phyloP scores from a whole-genome alignment of 192 early-diverging fungal species.

The Linnemannia elongata region DNA sequence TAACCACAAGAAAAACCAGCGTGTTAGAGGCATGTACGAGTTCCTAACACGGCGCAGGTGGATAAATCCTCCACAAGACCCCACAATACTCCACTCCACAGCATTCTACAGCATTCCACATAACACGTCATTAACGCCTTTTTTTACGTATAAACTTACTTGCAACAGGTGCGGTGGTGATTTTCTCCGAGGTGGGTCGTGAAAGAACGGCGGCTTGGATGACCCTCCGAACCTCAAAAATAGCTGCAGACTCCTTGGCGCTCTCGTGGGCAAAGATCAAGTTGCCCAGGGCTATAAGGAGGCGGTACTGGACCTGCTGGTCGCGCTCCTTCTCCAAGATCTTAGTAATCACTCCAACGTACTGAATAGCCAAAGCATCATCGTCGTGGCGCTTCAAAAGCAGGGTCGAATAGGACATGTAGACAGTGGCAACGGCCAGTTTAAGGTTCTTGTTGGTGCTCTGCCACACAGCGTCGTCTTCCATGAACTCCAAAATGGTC shows the following conservation, averaged over 20 bases:
- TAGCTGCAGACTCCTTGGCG: constrained; percentile 49
- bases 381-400: constrained; percentile 57
- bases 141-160: constrained; percentile 32
- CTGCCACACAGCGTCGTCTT: constrained; percentile 50
- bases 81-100: no score
- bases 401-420: constrained; percentile 63
- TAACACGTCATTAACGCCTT: background rate
- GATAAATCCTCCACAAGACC: background rate
- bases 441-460: constrained; percentile 56
- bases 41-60: no score
- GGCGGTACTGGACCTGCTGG: constrained; percentile 71
- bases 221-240: constrained; percentile 37
- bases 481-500: constrained; percentile 36
- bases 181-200: constrained; percentile 43
- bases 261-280: constrained; percentile 64
- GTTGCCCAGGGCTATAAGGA: constrained; percentile 74
- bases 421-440: constrained; percentile 50
- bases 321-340: constrained; percentile 70
- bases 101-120: no score
- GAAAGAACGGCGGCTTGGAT: constrained; percentile 39
- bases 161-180: constrained; percentile 23
- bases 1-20: background rate
- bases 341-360: constrained; percentile 64
- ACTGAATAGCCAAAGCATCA: constrained; percentile 65
- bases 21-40: background rate